phyloP scores from a whole-genome alignment of 495 filamentous ascomycete genomes.

The Geoglossum glabrum region DNA sequence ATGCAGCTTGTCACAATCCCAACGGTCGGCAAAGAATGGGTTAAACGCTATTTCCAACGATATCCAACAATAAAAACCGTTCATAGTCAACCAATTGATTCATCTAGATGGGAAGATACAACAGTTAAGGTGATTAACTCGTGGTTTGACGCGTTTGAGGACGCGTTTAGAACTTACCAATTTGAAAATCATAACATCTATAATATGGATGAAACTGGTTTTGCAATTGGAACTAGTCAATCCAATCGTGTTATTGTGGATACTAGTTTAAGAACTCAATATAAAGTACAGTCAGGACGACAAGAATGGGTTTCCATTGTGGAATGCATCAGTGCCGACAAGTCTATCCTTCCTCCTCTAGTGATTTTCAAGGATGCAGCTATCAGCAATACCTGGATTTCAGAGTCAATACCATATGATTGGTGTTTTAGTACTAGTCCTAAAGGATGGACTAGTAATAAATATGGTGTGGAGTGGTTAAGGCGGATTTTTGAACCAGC shows the following conservation, averaged over 20 bases:
- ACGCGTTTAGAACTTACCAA: not conserved
- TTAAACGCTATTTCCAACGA: not conserved
- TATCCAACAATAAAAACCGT: not conserved
- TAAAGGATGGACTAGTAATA: conserved; percentile 7
- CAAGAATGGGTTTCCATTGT: conserved; percentile 2
- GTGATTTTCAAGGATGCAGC: conserved; percentile 1
- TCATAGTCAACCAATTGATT: not conserved
- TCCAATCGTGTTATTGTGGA: not conserved
- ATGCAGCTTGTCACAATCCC: not conserved
- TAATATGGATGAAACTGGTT: not conserved
- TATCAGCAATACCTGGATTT: no score
- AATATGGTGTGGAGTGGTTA: no score
- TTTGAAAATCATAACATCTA: not conserved
- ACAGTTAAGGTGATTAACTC: not conserved
- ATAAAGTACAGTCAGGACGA: not conserved
- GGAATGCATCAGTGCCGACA: not conserved
- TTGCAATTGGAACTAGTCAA: not conserved
- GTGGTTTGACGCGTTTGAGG: not conserved
- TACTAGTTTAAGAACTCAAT: not conserved
- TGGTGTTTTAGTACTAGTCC: not conserved
- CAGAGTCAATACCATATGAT: no score
- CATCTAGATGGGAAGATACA: not conserved
- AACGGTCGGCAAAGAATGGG: not conserved
- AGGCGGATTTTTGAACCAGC: conserved; percentile 7
- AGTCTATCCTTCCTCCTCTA: not conserved